A percentile compares a stretch with the other conserved stretches of the same genome.
These are phyloP conservation scores for Dothistroma pini DNA, from an alignment of 2,329 filamentous ascomycete species.

Conservation along the genomic window DNA sequence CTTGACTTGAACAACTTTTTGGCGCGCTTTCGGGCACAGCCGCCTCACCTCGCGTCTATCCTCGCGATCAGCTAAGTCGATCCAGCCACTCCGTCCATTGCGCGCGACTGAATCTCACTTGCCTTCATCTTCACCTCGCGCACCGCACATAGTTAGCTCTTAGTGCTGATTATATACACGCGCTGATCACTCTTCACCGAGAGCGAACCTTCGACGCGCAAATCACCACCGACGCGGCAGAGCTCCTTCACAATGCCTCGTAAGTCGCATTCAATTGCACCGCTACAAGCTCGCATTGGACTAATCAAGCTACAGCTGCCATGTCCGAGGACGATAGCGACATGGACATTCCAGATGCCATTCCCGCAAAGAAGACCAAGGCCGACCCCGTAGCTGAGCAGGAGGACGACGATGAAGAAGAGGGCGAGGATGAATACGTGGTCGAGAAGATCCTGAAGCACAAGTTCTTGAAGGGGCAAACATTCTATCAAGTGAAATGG, in stretches of 20 bases:
- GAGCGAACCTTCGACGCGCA: not conserved
- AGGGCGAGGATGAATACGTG: constrained; percentile 59
- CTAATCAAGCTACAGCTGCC: constrained; percentile 31
- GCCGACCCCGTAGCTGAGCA: constrained; percentile 30
- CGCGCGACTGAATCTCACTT: not conserved
- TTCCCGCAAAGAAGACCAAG: constrained; percentile 27
- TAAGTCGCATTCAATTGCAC: constrained; percentile 1
- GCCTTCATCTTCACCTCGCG: not conserved
- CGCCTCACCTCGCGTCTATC: not conserved
- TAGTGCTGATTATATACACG: not conserved
- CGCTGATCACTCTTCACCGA: not conserved
- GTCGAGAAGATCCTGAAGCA: constrained; percentile 72
- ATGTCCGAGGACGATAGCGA: constrained; percentile 39
- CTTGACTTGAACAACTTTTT: constrained; percentile 1
- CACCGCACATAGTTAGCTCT: not conserved
- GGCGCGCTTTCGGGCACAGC: not conserved
- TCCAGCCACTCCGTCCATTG: not conserved
- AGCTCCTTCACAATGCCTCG: constrained; percentile 9
- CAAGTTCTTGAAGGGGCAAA: constrained; percentile 53
- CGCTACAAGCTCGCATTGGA: not conserved
- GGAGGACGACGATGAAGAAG: constrained; percentile 41
- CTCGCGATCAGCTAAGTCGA: not conserved
- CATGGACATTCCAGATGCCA: constrained; percentile 31
- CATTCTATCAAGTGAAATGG: constrained; percentile 74
- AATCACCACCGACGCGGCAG: not conserved